These are phyloP conservation scores for Crucihimalaya himalaica DNA, from an alignment of 345 rosid species.

Conservation along the genomic window DNA sequence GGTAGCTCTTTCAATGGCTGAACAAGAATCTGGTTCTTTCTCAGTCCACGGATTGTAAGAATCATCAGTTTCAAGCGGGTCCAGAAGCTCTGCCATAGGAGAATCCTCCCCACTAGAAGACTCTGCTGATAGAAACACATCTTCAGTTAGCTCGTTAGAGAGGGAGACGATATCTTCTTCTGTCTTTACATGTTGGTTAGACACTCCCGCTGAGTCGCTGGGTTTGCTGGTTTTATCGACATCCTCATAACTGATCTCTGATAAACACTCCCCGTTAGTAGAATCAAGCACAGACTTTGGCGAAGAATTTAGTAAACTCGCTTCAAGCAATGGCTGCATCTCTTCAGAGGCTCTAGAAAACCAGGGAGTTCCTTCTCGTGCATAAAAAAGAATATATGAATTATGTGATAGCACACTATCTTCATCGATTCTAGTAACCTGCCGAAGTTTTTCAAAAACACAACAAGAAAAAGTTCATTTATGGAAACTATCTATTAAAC, in stretches of 20 bases:
- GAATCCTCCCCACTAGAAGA: constrained; percentile 27
- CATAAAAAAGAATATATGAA: constrained; percentile 85
- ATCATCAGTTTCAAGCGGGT: constrained; percentile 23
- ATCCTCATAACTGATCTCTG: constrained; percentile 32
- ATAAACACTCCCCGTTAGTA: constrained; percentile 37
- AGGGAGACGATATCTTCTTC: constrained; percentile 23
- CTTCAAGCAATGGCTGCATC: constrained; percentile 33
- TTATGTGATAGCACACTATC: constrained; percentile 64
- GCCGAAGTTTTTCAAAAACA: constrained; percentile 29
- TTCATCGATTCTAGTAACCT: constrained; percentile 62
- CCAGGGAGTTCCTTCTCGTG: constrained; percentile 72
- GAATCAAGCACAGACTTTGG: constrained; percentile 80
- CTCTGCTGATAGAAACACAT: constrained; percentile 24
- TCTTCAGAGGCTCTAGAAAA: constrained; percentile 56
- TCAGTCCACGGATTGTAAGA: constrained; percentile 19
- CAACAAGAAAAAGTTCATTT: not conserved
- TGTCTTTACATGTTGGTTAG: not conserved
- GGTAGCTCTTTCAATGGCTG: constrained; percentile 24
- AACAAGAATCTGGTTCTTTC: constrained; percentile 28
- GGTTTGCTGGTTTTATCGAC: constrained; percentile 33
- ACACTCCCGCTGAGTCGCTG: constrained; percentile 25
- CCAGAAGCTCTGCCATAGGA: constrained; percentile 34
- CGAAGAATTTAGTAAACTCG: constrained; percentile 45
- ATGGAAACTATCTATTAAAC: not conserved
- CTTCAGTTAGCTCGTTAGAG: constrained; percentile 21